Evolutionary conservation across 2,329 filamentous ascomycete species (phyloP).

Genomic region (Fusarium longipes): DNA sequence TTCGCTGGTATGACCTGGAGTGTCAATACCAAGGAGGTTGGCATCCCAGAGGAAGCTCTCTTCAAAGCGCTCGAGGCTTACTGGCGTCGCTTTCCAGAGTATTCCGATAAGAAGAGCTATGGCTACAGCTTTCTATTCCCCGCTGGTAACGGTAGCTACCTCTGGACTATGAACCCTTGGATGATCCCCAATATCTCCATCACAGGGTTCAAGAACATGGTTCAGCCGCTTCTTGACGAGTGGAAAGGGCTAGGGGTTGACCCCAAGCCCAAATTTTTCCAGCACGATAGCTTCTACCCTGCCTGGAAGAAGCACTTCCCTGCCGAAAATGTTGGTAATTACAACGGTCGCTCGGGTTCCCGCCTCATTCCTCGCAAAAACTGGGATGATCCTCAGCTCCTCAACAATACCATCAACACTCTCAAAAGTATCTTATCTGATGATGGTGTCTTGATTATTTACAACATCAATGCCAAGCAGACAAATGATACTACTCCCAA

Average conservation of each 20-base stretch:
- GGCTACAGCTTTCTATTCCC: slow-evolving; percentile 45
- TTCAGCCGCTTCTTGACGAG: slow-evolving; percentile 46
- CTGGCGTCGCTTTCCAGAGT: slow-evolving; percentile 45
- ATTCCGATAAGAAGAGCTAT: slow-evolving; percentile 42
- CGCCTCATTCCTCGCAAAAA: slow-evolving; percentile 47
- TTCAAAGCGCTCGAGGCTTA: slow-evolving; percentile 46
- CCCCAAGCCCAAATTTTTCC: slow-evolving; percentile 42
- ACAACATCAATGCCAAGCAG: slow-evolving; percentile 38
- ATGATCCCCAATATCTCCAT: slow-evolving; percentile 45
- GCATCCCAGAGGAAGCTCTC: slow-evolving; percentile 40
- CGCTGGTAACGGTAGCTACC: slow-evolving; percentile 45
- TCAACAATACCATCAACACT: slow-evolving; percentile 26
- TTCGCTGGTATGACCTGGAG: slow-evolving; percentile 50
- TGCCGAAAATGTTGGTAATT: slow-evolving; percentile 41
- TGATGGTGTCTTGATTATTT: slow-evolving; percentile 24
- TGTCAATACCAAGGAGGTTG: slow-evolving; percentile 41
- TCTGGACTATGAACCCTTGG: slow-evolving; percentile 49
- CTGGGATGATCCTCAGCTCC: slow-evolving; percentile 24
- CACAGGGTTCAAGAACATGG: slow-evolving; percentile 43
- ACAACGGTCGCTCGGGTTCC: slow-evolving; percentile 40
- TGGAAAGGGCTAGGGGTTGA: slow-evolving; percentile 49
- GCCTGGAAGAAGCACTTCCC: slow-evolving; percentile 46
- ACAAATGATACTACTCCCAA: slow-evolving; percentile 47
- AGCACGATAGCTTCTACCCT: slow-evolving; percentile 45
- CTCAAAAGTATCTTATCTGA: slow-evolving; percentile 22